Conservation (phyloP, 108 stramenopile genomes). For the Seminavis robusta region DNA sequence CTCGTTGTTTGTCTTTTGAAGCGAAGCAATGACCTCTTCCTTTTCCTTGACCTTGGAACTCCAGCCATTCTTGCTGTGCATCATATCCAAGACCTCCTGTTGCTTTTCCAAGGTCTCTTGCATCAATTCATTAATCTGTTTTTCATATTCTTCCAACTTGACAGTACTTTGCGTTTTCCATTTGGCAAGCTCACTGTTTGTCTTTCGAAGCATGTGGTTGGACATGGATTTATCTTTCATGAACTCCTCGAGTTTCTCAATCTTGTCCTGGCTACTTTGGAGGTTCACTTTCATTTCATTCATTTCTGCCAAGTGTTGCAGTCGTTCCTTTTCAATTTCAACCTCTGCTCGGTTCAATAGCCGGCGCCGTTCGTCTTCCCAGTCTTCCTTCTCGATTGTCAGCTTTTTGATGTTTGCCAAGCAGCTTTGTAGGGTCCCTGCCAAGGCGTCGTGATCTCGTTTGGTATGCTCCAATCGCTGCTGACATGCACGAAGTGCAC, state of each 20-base stretch:
- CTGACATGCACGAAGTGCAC: conserved; percentile 22
- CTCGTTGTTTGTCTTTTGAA: conserved; percentile 11
- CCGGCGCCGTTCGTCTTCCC: conserved; percentile 25
- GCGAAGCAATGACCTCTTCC: conserved; percentile 2
- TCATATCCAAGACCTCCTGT: too few relatives aligned
- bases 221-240: conserved; percentile 18
- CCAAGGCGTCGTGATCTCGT: conserved; percentile 35
- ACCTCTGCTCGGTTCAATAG: conserved; percentile 26
- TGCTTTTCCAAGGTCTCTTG: too few relatives aligned
- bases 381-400: conserved; percentile 21
- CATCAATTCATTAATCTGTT: not conserved
- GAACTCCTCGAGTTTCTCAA: conserved; percentile 31
- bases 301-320: conserved; percentile 10
- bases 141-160: not conserved
- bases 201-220: not conserved
- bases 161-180: not conserved
- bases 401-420: conserved; percentile 34
- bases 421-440: conserved; percentile 36
- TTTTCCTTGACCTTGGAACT: not conserved
- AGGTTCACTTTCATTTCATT: conserved; percentile 17
- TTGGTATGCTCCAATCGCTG: conserved; percentile 17
- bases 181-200: not conserved
- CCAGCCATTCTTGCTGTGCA: not conserved
- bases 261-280: conserved; percentile 13
- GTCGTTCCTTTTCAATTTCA: conserved; percentile 32